phyloP scores from a whole-genome alignment of 768 basidiomycete species.

The Leccinellum luteum region DNA sequence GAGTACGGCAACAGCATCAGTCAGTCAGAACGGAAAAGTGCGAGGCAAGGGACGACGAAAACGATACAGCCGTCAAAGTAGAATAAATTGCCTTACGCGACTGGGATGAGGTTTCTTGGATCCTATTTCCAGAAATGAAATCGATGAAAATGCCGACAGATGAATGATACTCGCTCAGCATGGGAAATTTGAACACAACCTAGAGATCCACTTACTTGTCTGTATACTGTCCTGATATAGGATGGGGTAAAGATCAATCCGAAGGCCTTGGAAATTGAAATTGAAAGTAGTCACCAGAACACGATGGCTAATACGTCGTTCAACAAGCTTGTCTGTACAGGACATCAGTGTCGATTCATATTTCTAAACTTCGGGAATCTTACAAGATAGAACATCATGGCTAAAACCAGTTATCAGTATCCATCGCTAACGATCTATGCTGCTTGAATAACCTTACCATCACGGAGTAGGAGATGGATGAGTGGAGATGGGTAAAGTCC shows the following conservation, averaged over 20 bases:
- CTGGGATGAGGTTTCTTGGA: slow-evolving; percentile 7
- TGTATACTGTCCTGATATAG: neutral
- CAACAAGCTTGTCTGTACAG: neutral
- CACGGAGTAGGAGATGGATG: slow-evolving; percentile 6
- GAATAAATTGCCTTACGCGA: neutral
- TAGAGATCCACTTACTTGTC: neutral
- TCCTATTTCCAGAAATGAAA: slow-evolving; percentile 6
- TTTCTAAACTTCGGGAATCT: neutral
- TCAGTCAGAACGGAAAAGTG: neutral
- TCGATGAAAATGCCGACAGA: too few species aligned
- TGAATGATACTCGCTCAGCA: neutral
- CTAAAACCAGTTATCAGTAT: neutral
- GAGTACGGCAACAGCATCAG: neutral
- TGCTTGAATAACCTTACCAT: slow-evolving; percentile 3
- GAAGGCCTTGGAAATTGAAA: neutral
- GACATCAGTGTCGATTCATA: neutral
- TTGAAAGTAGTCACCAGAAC: neutral
- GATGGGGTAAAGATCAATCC: neutral
- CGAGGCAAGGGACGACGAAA: neutral
- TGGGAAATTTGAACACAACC: neutral
- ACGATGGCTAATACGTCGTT: neutral
- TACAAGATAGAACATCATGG: slow-evolving; percentile 3
- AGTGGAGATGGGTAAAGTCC: neutral
- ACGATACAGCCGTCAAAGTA: neutral
- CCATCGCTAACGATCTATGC: neutral